Evolutionary conservation across 225 moss, liverwort and hornwort genomes (phyloP).

Genomic region (Sphagnum tenellum): DNA sequence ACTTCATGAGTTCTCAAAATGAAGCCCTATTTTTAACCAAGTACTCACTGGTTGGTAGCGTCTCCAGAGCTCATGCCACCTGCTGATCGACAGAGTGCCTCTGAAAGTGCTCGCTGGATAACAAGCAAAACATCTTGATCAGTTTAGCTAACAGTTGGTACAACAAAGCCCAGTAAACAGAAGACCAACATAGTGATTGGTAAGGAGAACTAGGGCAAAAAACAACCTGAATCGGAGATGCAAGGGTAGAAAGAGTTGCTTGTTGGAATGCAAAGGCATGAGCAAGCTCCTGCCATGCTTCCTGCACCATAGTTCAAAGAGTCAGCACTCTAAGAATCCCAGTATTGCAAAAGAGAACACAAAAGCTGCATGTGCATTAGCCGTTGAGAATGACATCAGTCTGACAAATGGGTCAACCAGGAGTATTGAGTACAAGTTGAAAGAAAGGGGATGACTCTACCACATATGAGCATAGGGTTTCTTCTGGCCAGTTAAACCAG

Average conservation of each 20-base stretch:
- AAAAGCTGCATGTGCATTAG: no score
- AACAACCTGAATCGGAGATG: conserved; percentile 83
- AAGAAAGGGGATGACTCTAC: no score
- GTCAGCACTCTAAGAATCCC: not conserved
- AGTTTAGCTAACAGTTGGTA: not conserved
- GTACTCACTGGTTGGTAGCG: conserved; percentile 94
- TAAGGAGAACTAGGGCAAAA: not conserved
- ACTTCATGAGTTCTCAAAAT: not conserved
- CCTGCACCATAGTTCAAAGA: conserved; percentile 30
- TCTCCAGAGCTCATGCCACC: conserved; percentile 95
- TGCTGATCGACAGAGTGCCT: conserved; percentile 92
- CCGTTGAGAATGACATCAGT: not conserved
- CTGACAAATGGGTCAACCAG: not conserved
- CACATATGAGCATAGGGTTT: no score
- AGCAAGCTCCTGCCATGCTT: conserved; percentile 98
- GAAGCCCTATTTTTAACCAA: not conserved
- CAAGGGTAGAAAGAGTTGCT: conserved; percentile 62
- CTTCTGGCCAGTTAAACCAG: no score
- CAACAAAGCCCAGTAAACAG: conserved; percentile 1
- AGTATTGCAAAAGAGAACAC: no score
- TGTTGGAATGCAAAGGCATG: conserved; percentile 97
- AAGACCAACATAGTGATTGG: not conserved
- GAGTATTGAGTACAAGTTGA: no score
- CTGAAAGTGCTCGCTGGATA: conserved; percentile 86
- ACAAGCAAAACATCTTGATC: conserved; percentile 1